A percentile compares a stretch with the other conserved stretches of the same genome.
Conservation (phyloP, 2,329 filamentous ascomycete species). For the Ceratocystiopsis sp. region DNA sequence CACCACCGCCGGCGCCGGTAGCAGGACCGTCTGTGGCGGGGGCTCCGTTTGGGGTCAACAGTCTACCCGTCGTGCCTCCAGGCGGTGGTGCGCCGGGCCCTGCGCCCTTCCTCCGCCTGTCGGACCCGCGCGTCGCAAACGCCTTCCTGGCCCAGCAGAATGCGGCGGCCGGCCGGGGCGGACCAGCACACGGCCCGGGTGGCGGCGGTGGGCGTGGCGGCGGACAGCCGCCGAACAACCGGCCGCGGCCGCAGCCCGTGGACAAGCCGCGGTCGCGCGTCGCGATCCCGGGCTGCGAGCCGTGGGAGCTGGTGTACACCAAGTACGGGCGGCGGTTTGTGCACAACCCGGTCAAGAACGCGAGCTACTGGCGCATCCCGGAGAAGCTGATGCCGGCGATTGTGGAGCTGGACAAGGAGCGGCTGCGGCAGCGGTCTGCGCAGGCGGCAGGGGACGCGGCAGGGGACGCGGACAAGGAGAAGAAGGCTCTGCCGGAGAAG, state of each 20-base stretch:
- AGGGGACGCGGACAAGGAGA: not conserved
- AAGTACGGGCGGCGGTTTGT: slow-evolving; percentile 81
- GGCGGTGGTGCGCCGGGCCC: slow-evolving; percentile 22
- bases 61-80: slow-evolving; percentile 5
- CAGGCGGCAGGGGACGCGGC: not conserved
- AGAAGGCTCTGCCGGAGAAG: not conserved
- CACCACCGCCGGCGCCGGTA: slow-evolving; percentile 16
- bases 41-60: slow-evolving; percentile 11
- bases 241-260: slow-evolving; percentile 46
- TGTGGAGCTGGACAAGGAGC: slow-evolving; percentile 48
- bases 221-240: slow-evolving; percentile 28
- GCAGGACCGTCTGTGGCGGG: too few relatives aligned
- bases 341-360: slow-evolving; percentile 69
- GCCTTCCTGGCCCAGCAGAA: slow-evolving; percentile 39
- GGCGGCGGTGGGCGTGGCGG: slow-evolving; percentile 8
- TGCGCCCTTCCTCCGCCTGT: slow-evolving; percentile 22
- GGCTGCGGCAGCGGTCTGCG: too few relatives aligned
- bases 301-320: slow-evolving; percentile 88
- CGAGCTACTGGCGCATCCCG: slow-evolving; percentile 92
- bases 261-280: slow-evolving; percentile 73
- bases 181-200: slow-evolving; percentile 14
- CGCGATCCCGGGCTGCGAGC: slow-evolving; percentile 61
- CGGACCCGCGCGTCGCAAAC: slow-evolving; percentile 40
- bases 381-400: slow-evolving; percentile 70
- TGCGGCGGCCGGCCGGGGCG: not conserved